Evolutionary conservation across 257 asterid genomes (phyloP), one percentile per base, ranked within the genome.

Genomic region (Anisodus acutangulus): DNA sequence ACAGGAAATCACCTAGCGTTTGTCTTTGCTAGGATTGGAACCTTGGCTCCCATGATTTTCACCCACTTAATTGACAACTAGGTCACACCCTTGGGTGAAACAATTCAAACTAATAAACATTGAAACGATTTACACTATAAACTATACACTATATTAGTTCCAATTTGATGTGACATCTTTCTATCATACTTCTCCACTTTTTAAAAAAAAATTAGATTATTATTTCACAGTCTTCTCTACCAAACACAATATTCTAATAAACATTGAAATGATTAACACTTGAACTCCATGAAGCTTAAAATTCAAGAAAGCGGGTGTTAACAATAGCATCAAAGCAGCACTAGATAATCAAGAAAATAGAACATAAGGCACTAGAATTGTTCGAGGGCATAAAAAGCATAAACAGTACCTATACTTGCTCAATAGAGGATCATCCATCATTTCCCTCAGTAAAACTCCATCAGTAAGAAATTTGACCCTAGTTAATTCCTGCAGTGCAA

Each of bases 351-450:
- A 49, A 6, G 80, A 74, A 71, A 55, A 74, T 74, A 74, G 80
- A 76, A 76, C 12, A 76, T 62, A 63, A 76, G 63, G 45, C 63
- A 22, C 45, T 71, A 9, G 37, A 41, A 71, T 37, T 37, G 37
- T 43, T 71, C 37, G 37, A 76, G 51, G 26, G 81, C 26, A 31
- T 12, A 53, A 78, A 71, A 53, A 49, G 59, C 82, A 49, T n/a
- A 53, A 82, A 68, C 9, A 83, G 64, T 88, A 93, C 99, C 99
- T 94, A 86, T 94, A 96, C 89, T 94, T 94, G 94, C 98, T 94
- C 87, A 96, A 85, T 55, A 96, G 92, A 83, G 99, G 99, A 91
- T 96, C 98, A 86, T 93, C 98, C 99, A 96, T 96, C 99, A 96
- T 96, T 92, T 96, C 98, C 83, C 98, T 90, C 74, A 96, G 90